Conservation (phyloP, 2,329 filamentous ascomycete species). For the Neonectria magnoliae region DNA sequence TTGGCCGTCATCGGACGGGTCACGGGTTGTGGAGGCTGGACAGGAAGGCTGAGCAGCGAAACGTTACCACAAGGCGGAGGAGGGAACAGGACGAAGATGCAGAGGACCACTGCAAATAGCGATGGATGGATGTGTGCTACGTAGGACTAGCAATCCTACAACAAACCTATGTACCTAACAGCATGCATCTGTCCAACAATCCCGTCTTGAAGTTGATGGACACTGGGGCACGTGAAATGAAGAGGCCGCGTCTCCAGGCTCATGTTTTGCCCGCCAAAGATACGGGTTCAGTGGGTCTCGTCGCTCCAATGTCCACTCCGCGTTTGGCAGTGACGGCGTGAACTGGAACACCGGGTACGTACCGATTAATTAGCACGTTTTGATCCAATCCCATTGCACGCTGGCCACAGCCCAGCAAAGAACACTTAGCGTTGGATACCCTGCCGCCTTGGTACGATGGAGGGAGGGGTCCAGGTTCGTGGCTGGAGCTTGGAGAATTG, state of each 20-base stretch:
- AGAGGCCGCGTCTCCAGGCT: slow-evolving; percentile 38
- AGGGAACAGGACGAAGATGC: neutral
- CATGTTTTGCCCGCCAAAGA: slow-evolving; percentile 20
- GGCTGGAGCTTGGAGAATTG: slow-evolving; percentile 16
- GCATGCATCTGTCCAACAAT: neutral
- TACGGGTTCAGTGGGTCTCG: slow-evolving; percentile 27
- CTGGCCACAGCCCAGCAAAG: slow-evolving; percentile 7
- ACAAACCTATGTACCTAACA: too few relatives aligned
- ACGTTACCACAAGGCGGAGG: slow-evolving; percentile 13
- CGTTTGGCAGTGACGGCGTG: slow-evolving; percentile 6
- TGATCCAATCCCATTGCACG: neutral
- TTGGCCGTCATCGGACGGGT: neutral
- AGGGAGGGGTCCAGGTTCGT: slow-evolving; percentile 2
- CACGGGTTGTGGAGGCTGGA: neutral
- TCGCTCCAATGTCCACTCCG: neutral
- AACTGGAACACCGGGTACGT: slow-evolving; percentile 8
- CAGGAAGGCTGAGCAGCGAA: slow-evolving; percentile 21
- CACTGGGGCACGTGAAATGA: slow-evolving; percentile 32
- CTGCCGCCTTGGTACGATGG: slow-evolving; percentile 2
- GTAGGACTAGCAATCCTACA: neutral
- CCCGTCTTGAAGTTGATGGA: slow-evolving; percentile 10
- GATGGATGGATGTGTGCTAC: neutral
- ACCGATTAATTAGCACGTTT: neutral
- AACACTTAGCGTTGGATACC: too few relatives aligned
- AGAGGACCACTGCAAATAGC: neutral